Percentiles rank a stretch among this genome's conserved stretches.
phyloP scores from a whole-genome alignment of 2,329 filamentous ascomycete species.

The Delphinella strobiligena region DNA sequence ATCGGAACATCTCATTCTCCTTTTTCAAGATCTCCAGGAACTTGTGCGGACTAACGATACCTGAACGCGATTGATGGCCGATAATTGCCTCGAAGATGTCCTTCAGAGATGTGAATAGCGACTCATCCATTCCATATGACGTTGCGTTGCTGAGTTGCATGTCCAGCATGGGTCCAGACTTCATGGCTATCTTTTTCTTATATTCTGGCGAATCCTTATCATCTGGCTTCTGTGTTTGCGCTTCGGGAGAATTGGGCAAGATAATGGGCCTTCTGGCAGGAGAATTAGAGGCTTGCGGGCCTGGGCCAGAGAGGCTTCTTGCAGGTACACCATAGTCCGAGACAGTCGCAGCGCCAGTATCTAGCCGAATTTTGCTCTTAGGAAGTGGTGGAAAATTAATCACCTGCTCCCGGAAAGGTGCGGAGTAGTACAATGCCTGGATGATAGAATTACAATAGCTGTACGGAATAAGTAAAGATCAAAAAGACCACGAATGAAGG shows the following conservation, averaged over 20 bases:
- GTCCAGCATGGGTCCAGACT: conserved; percentile 76
- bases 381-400: conserved; percentile 61
- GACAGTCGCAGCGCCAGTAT: neutral
- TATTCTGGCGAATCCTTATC: conserved; percentile 92
- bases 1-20: conserved; percentile 95
- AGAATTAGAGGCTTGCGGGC: conserved; percentile 16
- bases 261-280: conserved; percentile 10
- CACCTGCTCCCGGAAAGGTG: conserved; percentile 85
- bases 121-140: conserved; percentile 86
- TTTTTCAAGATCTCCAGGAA: conserved; percentile 89
- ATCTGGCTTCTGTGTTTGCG: conserved; percentile 50
- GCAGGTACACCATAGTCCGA: conserved; percentile 17
- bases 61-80: conserved; percentile 67
- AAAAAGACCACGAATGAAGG: neutral
- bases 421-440: conserved; percentile 92
- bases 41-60: conserved; percentile 81
- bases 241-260: conserved; percentile 10
- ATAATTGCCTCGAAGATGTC: conserved; percentile 92
- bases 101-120: conserved; percentile 85
- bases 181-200: conserved; percentile 91
- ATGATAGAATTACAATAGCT: conserved; percentile 99
- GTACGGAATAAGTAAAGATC: conserved; percentile 10
- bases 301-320: conserved; percentile 52
- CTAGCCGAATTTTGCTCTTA: neutral
- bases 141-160: conserved; percentile 68